These are phyloP conservation scores for Arxiozyma heterogenica DNA, from an alignment of 1,139 yeast species.

Conservation along the genomic window DNA sequence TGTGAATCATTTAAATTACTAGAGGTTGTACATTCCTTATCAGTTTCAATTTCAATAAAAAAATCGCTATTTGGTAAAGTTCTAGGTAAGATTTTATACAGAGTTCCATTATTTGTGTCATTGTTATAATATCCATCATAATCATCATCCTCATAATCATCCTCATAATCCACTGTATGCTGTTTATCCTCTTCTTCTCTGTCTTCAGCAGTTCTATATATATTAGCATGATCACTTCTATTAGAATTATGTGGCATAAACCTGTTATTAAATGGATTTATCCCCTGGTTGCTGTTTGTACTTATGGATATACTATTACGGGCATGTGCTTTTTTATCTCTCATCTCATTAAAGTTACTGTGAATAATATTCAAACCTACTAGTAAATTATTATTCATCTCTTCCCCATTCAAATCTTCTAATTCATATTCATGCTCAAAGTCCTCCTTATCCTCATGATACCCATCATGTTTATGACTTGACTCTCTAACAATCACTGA, in stretches of 20 bases:
- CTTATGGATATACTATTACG: background rate
- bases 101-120: background rate
- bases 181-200: background rate
- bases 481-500: background rate
- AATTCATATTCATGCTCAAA: background rate
- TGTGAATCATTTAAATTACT: background rate
- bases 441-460: background rate
- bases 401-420: background rate
- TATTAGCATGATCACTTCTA: background rate
- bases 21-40: background rate
- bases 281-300: background rate
- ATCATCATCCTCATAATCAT: slow-evolving; percentile 2
- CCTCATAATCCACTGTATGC: background rate
- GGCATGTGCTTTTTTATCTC: background rate
- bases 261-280: background rate
- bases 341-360: background rate
- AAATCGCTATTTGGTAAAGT: slow-evolving; percentile 10
- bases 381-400: background rate
- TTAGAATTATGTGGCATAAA: background rate
- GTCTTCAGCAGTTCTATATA: background rate
- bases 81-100: slow-evolving; percentile 4
- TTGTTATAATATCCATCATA: slow-evolving; percentile 2
- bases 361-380: too few species aligned
- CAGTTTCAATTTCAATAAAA: slow-evolving; percentile 2
- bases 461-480: slow-evolving; percentile 1